Evolutionary conservation across 495 filamentous ascomycete genomes (phyloP), one percentile per base, ranked within the genome.

Genomic region (Aspergillus carlsbadensis): DNA sequence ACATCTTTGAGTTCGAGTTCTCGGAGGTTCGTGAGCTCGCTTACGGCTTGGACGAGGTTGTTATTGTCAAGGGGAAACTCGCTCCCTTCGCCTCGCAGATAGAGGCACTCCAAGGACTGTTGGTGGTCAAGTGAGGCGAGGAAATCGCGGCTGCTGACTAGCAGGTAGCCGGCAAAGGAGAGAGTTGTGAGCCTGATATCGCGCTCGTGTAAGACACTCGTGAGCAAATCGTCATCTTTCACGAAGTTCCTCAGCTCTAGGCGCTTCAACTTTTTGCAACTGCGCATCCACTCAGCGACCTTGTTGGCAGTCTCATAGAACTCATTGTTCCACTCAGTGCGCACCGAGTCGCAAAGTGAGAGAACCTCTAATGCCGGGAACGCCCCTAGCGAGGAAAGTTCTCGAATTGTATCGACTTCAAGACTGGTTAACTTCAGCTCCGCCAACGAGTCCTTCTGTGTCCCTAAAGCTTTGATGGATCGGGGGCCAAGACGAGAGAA

Each of bases 391-490:
- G 57, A 65, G 18, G 65, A 46, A 20, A 70, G 52, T 43, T 60
- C 54, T 26, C 59, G 59, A 31, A 87, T 75, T 14, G 77, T 69
- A 3, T 77, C 63, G 15, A 71, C 68, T 6, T 64, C 62, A 17
- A 90, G 72, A 45, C 73, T 78, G 41, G 70, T 66, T 2, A 91
- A 69, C 54, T 75, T 72, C 13, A 91, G 71, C 15, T 72, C 70
- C 43, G 70, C 79, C 18, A 92, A 68, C 10, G 86, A 84, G 13
- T 70, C 48, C 3, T 77, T 61, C 61, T 91, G 88, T 18, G 64
- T 61, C 44, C 73, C 78, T n/a, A 92, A 57, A 3, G 84, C 82
- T 39, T 75, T 66, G 39, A 88, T 81, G 5, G 81, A 82, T 41
- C 84, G 74, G 4, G 70, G 61, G 5, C 76, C 80, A 34, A 88